Percentiles rank a stretch among this genome's conserved stretches.
phyloP scores from a whole-genome alignment of 768 basidiomycete species.

The Leucocoprinus sp. region DNA sequence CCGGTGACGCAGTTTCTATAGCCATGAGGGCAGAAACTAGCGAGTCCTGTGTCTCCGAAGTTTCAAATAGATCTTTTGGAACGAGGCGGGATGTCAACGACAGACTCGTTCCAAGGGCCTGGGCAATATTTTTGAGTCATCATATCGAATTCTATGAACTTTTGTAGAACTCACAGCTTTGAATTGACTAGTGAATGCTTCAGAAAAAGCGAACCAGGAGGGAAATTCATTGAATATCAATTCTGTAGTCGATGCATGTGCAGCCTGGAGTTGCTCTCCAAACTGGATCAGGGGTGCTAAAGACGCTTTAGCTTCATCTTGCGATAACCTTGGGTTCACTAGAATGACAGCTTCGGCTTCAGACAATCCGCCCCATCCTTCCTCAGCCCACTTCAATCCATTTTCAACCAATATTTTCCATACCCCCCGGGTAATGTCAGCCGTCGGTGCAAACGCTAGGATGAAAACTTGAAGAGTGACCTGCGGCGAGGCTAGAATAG shows the following conservation, averaged over 20 bases:
- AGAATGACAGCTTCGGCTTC: conserved; percentile 29
- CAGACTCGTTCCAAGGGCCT: conserved; percentile 27
- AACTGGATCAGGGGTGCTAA: conserved; percentile 33
- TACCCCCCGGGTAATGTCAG: conserved; percentile 22
- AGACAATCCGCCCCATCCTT: conserved; percentile 43
- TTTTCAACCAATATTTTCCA: conserved; percentile 32
- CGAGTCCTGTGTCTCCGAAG: conserved; percentile 19
- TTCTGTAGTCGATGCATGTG: conserved; percentile 19
- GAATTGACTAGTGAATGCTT: conserved; percentile 26
- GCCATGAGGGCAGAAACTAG: conserved; percentile 30
- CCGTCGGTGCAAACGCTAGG: conserved; percentile 20
- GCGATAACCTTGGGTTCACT: conserved; percentile 35
- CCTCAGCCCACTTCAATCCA: conserved; percentile 31
- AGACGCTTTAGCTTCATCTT: conserved; percentile 29
- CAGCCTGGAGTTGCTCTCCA: conserved; percentile 20
- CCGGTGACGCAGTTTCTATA: conserved; percentile 27
- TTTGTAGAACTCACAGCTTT: conserved; percentile 26
- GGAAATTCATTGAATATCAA: conserved; percentile 31
- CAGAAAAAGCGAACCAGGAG: conserved; percentile 32
- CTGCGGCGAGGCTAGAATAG: conserved; percentile 29
- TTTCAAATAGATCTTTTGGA: conserved; percentile 29
- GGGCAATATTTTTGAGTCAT: conserved; percentile 21
- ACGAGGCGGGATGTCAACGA: conserved; percentile 39
- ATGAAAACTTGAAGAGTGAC: conserved; percentile 30
- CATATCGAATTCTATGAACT: not conserved